Base-by-base conservation (phyloP, 306 rosid species). In the Arachis hypogaea region DNA sequence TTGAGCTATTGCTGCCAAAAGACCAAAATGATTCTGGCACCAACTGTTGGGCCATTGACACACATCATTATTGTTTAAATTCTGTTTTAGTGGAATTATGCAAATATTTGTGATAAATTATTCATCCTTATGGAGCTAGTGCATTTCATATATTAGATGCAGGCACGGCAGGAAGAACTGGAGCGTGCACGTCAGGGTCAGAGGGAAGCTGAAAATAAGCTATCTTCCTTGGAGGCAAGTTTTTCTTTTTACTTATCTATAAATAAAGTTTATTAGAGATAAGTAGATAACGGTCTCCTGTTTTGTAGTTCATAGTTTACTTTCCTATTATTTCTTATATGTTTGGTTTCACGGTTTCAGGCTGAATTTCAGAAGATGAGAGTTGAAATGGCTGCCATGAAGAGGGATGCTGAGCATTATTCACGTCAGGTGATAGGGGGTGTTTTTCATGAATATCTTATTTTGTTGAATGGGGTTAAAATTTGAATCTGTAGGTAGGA, bases 381-480 rank as follows among this genome's bases (percentile, higher is more conserved):
- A 85, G 97, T 94, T 82, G 99, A 94, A 86, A 89, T 94, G 96
- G 97, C 99, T 85, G 95, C 99, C 77, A 94, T 94, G 99, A 94
- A 88, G 88, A 88, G 99, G 86, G 99, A 94, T 79, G 97, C 96
- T 47, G 99, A 94, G 87, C 99, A 94, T 77, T 94, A 94, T 80
- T 94, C 99, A 6, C 99, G 97, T 70, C 99, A 94, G 97, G 99
- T 94, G 76, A 46, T 59, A 51, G 69, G 72, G 62, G 76, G 65
- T 82, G 63, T 76, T 62, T 54, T 66, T 33, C 66, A 9, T 38
- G 68, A 42, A 49, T 73, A 61, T 7, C 45, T 46, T 9, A 49
- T 75, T 56, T 59, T 63, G 28, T 38, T 47, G 45, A 65, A 60
- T 62, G 22, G 44, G 30, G 70, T 22, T 54, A 60, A 59, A 47